Percentiles rank a stretch among this genome's conserved stretches.
Evolutionary conservation across 2,329 filamentous ascomycete species (phyloP).

Genomic region (Lasiodiplodia sp.): DNA sequence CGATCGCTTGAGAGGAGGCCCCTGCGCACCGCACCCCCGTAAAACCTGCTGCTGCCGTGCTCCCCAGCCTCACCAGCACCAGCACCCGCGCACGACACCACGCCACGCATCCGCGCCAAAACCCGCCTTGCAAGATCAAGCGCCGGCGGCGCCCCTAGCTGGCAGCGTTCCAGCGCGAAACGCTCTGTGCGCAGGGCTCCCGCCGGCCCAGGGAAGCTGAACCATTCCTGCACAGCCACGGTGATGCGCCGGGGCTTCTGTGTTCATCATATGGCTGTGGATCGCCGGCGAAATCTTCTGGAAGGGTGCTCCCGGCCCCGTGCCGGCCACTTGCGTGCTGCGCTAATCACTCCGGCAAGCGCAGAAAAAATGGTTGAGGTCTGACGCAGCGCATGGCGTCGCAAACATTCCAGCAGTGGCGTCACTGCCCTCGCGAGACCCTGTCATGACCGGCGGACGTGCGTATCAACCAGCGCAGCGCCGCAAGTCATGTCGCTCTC

Average conservation of each 20-base stretch:
- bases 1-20: conserved; percentile 21
- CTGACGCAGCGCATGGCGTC: not conserved
- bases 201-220: not conserved
- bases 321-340: not conserved
- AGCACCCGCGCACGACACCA: conserved; percentile 19
- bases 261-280: conserved; percentile 22
- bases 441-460: conserved; percentile 20
- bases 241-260: conserved; percentile 11
- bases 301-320: conserved; percentile 22
- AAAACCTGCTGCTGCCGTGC: conserved; percentile 10
- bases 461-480: conserved; percentile 16
- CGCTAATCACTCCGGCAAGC: not conserved
- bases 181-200: not conserved
- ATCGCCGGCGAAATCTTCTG: conserved; percentile 19
- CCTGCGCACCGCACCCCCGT: conserved; percentile 22
- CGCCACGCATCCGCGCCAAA: conserved; percentile 5
- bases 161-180: not conserved
- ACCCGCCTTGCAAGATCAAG: too few relatives aligned
- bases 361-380: not conserved
- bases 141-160: not conserved
- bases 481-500: conserved; percentile 18
- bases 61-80: conserved; percentile 19
- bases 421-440: conserved; percentile 16
- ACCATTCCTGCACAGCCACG: conserved; percentile 20
- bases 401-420: not conserved